Evolutionary conservation across 2,329 filamentous ascomycete species (phyloP), one percentile per base, ranked within the genome.

Genomic region (Ascochyta pisi): DNA sequence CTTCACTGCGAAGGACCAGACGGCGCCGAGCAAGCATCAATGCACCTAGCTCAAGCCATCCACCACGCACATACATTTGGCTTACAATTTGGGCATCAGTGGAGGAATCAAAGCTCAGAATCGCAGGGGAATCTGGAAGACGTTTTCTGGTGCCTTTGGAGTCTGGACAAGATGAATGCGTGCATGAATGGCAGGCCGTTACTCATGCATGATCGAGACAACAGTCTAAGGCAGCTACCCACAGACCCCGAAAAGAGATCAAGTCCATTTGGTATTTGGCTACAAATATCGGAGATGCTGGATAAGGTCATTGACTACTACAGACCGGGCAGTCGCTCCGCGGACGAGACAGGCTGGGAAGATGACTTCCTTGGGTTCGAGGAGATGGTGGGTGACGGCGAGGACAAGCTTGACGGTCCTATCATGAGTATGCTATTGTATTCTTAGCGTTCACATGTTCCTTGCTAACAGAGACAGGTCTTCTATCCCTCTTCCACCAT

Each of bases 401-500:
- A 76, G 48, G 69, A 79, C 57, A 77, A 70, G 66, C 51, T 75
- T 53, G 61, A 76, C 54, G 61, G 70, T 41, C 64, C 74, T 40
- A 66, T 74, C 60, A 65, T 77, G 75, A 67, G 75, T 77, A 56
- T 60, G 67, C 56, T 12, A 3, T 5, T 9, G 3, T 8, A 8
- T 29, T 48, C 37, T 49, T 26, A 31, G 19, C 5, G 8, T 12
- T 13, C 6, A 31, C 8, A 27, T 24, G 8, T 42, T 68, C 66
- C 8, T 37, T 33, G 41, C 55, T 64, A 49, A 66, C 31, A 62
- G 54, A 40, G 63, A 50, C 22, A 81, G 79, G 77, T 13, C 75
- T 84, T 6, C 69, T 86, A 7, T 84, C 85, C 53, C 68, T 86
- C 2, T 84, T 82, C 66, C 85, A 86, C 55, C 81, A 85, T 62